phyloP scores from a whole-genome alignment of 768 basidiomycete species.

The Tricholoma flavovirens region DNA sequence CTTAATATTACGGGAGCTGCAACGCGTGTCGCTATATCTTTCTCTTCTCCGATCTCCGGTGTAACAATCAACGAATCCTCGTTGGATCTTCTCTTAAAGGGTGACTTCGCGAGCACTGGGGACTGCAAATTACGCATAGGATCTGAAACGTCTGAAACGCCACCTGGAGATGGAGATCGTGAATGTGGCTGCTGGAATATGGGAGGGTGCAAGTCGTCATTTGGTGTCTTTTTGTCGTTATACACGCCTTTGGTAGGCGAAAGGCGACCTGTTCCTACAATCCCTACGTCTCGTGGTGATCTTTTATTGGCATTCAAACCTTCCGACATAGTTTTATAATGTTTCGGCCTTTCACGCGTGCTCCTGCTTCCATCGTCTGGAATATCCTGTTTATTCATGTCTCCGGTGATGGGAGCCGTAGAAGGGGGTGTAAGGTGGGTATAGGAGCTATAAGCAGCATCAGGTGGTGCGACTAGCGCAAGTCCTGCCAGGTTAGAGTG shows the following conservation, averaged over 20 bases:
- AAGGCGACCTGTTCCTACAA: slow-evolving; percentile 38
- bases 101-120: slow-evolving; percentile 15
- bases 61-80: slow-evolving; percentile 38
- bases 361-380: neutral
- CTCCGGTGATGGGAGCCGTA: slow-evolving; percentile 36
- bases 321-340: slow-evolving; percentile 48
- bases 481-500: slow-evolving; percentile 42
- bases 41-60: slow-evolving; percentile 57
- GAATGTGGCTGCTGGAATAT: slow-evolving; percentile 29
- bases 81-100: slow-evolving; percentile 3
- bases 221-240: slow-evolving; percentile 14
- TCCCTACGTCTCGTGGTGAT: slow-evolving; percentile 36
- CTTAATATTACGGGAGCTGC: slow-evolving; percentile 57
- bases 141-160: slow-evolving; percentile 17
- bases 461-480: slow-evolving; percentile 69
- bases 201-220: slow-evolving; percentile 23
- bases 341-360: slow-evolving; percentile 17
- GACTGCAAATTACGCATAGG: slow-evolving; percentile 26
- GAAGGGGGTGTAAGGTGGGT: slow-evolving; percentile 49
- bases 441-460: slow-evolving; percentile 50
- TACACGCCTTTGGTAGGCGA: slow-evolving; percentile 7
- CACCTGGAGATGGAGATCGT: slow-evolving; percentile 27
- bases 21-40: slow-evolving; percentile 54
- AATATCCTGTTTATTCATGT: slow-evolving; percentile 7
- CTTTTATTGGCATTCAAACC: slow-evolving; percentile 22